Conservation (phyloP, 1,284 basidiomycete species). For the Vanrija humicola region DNA sequence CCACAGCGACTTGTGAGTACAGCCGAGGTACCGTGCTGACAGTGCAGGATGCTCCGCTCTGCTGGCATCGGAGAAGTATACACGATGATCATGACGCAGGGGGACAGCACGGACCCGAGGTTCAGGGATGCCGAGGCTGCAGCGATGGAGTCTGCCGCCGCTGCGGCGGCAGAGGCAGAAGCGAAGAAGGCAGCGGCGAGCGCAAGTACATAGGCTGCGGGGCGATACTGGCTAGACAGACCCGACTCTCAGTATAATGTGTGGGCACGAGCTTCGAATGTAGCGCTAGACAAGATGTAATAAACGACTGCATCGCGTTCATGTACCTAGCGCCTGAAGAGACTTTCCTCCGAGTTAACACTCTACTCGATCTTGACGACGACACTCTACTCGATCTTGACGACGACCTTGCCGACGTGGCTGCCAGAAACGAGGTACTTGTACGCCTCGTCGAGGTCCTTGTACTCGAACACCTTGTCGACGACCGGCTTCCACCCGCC, state of each 20-base stretch:
- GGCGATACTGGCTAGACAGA: no score
- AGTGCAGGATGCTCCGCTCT: constrained; percentile 9
- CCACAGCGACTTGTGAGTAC: constrained; percentile 13
- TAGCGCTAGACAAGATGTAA: no score
- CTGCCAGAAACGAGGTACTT: constrained; percentile 35
- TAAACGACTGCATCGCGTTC: no score
- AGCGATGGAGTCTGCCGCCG: no score
- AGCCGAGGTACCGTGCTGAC: neutral
- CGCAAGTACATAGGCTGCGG: no score
- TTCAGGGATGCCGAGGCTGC: neutral
- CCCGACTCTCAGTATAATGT: no score
- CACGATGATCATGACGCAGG: constrained; percentile 8
- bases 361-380: constrained; percentile 11
- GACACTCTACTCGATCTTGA: constrained; percentile 20
- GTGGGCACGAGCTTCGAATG: no score
- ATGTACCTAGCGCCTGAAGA: no score
- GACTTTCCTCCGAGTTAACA: no score
- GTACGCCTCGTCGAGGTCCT: constrained; percentile 46
- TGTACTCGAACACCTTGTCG: constrained; percentile 46
- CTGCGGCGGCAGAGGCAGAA: no score
- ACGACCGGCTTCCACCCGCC: constrained; percentile 45
- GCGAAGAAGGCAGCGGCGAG: no score
- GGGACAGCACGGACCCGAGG: neutral
- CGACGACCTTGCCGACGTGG: constrained; percentile 39
- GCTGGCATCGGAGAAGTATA: constrained; percentile 21